These are phyloP conservation scores for Tilletia caries DNA, from an alignment of 1,284 basidiomycete species.

Conservation along the genomic window DNA sequence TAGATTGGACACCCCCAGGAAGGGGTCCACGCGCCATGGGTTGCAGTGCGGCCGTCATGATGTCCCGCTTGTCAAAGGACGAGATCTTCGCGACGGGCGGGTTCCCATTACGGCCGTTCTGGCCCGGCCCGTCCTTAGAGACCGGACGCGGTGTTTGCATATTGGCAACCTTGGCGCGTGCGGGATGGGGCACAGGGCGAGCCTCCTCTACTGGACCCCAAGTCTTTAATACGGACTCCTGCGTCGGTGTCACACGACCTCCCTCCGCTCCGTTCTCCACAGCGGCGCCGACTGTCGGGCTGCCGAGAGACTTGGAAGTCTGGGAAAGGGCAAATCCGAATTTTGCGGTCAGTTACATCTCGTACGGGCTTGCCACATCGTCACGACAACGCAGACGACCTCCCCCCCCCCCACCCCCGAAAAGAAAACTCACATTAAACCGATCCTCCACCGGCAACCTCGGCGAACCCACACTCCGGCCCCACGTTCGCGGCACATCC, in stretches of 20 bases:
- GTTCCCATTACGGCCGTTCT: not conserved
- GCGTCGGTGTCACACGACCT: constrained; percentile 1
- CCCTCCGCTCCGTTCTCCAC: not conserved
- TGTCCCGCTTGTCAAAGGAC: constrained; percentile 2
- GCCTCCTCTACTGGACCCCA: not conserved
- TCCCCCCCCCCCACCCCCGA: too few species aligned
- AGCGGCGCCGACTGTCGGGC: not conserved
- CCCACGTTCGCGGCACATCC: not conserved
- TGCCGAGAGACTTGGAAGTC: too few species aligned
- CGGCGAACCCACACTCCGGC: not conserved
- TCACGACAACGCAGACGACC: too few species aligned
- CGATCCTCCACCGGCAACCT: not conserved
- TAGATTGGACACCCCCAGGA: not conserved
- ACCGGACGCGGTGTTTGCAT: not conserved
- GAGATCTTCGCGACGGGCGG: not conserved
- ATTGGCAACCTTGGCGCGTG: not conserved
- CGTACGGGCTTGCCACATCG: too few species aligned
- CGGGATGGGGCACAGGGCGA: not conserved
- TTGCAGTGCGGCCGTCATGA: not conserved
- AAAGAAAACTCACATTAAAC: not conserved
- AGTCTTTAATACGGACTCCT: not conserved
- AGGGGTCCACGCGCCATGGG: not conserved
- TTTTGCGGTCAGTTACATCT: too few species aligned
- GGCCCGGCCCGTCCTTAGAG: not conserved
- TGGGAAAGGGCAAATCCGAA: too few species aligned